Base-by-base conservation (phyloP, 768 basidiomycete genomes). In the Termitomyces sp. region DNA sequence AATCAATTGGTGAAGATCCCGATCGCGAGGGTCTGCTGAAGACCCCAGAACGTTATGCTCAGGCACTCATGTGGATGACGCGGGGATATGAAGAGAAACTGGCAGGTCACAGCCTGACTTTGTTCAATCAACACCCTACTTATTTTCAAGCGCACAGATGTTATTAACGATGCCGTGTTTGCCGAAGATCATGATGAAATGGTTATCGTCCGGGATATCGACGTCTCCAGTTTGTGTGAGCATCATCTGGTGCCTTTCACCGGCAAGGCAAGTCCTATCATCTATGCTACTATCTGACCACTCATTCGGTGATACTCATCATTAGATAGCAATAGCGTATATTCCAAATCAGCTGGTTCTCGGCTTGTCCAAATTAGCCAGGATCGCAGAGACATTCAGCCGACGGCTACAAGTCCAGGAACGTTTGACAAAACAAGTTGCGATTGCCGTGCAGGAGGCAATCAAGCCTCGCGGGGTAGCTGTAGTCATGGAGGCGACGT, bases 171-270 rank as follows among this genome's bases (percentile, higher is more conserved):
- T 80, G 97, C 97, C 60, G 86, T 99, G 43, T 99, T 99, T 72
- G 89, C 94, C 48, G 97, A 99, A 74, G 94, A 99, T 75, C 97
- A 99, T 78, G 97, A 98, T 69, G 97, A 99, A 75, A 96, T 99
- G 94, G 97, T 99, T 46, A 86, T 99, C 61, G 96, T 99, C 59
- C 86, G 92, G 62, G 96, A 99, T 72, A 98, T 99, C 68, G 93
- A 97, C 72, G 88, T 99, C 61, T 97, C 94, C 50, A 96, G 94
- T 71, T 78, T 99, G 61, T 99, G 97, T 76, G 97, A 99, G 79
- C 97, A 99, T 72, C 97, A 99, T 74, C 82, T 99, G 63, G 95
- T 98, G 36, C 97, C 97, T 20, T 98, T 98, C 78, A 94, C 91
- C 37, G 97, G 96, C 67, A 97, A 97, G 80, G 96, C 94, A 66